Conservation (phyloP, 805 yeast species). For the Metschnikowia vanudenii region DNA sequence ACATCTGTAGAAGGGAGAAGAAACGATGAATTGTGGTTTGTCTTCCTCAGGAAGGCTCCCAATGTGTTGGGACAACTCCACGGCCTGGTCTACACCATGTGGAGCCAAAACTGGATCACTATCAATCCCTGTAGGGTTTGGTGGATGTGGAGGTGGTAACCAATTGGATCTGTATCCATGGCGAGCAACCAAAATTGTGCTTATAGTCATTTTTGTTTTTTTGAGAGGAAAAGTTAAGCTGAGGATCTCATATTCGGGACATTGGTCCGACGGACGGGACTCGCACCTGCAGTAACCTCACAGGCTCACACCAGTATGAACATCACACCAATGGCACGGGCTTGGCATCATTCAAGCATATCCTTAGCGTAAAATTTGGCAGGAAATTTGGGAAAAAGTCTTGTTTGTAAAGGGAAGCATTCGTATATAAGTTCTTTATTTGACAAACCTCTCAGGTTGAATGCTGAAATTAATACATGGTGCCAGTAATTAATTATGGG, state of each 20-base stretch:
- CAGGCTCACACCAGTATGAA: too few species aligned
- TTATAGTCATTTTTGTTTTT: conserved; percentile 33
- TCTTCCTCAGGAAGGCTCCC: conserved; percentile 47
- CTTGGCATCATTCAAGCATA: too few species aligned
- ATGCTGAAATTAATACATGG: too few species aligned
- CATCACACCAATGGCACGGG: too few species aligned
- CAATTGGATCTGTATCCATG: conserved; percentile 93
- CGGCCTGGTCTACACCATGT: conserved; percentile 86
- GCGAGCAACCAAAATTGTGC: conserved; percentile 68
- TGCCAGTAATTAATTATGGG: too few species aligned
- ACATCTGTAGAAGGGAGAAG: conserved; percentile 90
- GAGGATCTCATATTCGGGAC: background rate
- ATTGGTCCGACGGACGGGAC: conserved; percentile 3
- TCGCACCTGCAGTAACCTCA: conserved; percentile 5
- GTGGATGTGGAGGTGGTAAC: conserved; percentile 69
- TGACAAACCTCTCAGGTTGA: too few species aligned
- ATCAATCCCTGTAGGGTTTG: conserved; percentile 84
- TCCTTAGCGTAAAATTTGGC: too few species aligned
- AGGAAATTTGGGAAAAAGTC: too few species aligned
- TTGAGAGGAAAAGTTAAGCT: background rate
- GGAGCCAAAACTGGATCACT: conserved; percentile 86
- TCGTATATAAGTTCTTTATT: too few species aligned
- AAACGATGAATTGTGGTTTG: conserved; percentile 66
- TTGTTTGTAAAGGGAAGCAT: too few species aligned
- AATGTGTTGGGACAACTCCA: conserved; percentile 67